Percentiles rank a stretch among this genome's conserved stretches.
phyloP scores from a whole-genome alignment of 23 red algal species.

The Gracilaria gracilis region DNA sequence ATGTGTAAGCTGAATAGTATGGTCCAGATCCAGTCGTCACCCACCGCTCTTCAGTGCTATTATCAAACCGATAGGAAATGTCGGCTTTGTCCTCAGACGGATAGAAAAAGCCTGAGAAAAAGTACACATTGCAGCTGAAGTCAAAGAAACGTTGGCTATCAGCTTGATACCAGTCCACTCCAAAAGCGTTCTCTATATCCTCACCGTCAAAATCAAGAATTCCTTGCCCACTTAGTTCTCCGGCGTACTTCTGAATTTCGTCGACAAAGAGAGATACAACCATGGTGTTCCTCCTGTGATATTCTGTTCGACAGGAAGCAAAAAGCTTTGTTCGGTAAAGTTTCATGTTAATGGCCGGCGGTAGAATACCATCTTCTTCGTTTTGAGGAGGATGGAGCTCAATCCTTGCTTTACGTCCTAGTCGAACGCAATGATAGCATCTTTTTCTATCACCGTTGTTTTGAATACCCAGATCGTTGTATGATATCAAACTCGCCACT shows the following conservation, averaged over 20 bases:
- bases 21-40: conserved; percentile 46
- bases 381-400: conserved; percentile 13
- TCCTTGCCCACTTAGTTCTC: conserved; percentile 20
- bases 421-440: conserved; percentile 37
- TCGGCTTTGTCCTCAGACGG: conserved; percentile 53
- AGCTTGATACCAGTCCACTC: conserved; percentile 1
- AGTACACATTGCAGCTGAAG: conserved; percentile 72
- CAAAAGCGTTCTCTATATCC: not conserved
- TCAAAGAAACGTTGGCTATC: conserved; percentile 36
- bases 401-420: conserved; percentile 41
- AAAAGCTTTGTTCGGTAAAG: conserved; percentile 45
- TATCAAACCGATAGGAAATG: conserved; percentile 54
- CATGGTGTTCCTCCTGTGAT: conserved; percentile 33
- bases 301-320: conserved; percentile 40
- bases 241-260: conserved; percentile 36
- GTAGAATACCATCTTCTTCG: not conserved
- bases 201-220: conserved; percentile 55
- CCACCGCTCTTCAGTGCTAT: conserved; percentile 17
- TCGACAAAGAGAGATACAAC: conserved; percentile 20
- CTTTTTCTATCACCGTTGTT: not conserved
- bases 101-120: conserved; percentile 78
- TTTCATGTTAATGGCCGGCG: conserved; percentile 30
- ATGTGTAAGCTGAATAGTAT: conserved; percentile 58
- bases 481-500: conserved; percentile 7
- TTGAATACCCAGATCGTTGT: not conserved